These are phyloP conservation scores for Plasmodium relictum DNA, from an alignment of 169 alveolate genomes.

Conservation along the genomic window DNA sequence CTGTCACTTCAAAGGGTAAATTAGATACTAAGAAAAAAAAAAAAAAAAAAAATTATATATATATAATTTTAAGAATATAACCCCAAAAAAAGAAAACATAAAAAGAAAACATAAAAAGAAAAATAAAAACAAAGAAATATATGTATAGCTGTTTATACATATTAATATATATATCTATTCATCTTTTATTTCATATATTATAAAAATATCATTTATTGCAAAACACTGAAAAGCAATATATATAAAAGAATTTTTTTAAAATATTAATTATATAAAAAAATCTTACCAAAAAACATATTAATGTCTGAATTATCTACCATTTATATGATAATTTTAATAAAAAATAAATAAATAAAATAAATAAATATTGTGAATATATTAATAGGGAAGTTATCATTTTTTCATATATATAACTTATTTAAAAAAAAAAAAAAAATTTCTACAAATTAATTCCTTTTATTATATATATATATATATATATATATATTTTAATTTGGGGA, in stretches of 20 bases:
- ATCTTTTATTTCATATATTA: not conserved
- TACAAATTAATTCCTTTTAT: too few relatives aligned
- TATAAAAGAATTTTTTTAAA: too few relatives aligned
- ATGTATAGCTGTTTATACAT: not conserved
- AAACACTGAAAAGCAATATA: too few relatives aligned
- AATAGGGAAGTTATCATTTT: too few relatives aligned
- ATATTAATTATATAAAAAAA: not conserved
- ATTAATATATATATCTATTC: not conserved
- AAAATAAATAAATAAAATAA: too few relatives aligned
- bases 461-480: too few relatives aligned
- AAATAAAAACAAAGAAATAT: not conserved
- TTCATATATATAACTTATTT: too few relatives aligned
- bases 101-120: not conserved
- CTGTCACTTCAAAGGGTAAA: slow-evolving; percentile 54
- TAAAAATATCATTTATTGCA: too few relatives aligned
- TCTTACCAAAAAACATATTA: slow-evolving; percentile 40
- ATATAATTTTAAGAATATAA: not conserved
- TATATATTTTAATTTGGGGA: too few relatives aligned
- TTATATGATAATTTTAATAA: too few relatives aligned
- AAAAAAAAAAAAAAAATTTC: too few relatives aligned
- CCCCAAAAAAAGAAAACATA: not conserved
- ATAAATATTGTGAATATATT: too few relatives aligned
- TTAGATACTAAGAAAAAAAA: slow-evolving; percentile 27
- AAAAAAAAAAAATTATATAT: slow-evolving; percentile 11
- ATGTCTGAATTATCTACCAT: slow-evolving; percentile 22